A percentile compares a stretch with the other conserved stretches of the same genome.
phyloP scores from a whole-genome alignment of 1,284 basidiomycete species.

The Austroboletus niveus region DNA sequence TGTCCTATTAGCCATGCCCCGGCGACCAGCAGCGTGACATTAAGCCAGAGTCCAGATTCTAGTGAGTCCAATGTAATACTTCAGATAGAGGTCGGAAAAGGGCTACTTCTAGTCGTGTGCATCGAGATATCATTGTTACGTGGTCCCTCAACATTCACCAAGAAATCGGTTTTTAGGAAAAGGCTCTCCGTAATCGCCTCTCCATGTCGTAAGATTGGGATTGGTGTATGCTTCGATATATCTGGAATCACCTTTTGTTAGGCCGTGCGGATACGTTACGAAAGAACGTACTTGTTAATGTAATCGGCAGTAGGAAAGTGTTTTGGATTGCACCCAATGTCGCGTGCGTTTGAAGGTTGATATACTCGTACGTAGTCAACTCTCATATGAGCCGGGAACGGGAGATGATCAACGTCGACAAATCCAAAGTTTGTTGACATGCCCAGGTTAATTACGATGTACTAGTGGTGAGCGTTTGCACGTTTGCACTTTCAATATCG shows the following conservation, averaged over 20 bases:
- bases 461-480: constrained; percentile 18
- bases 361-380: constrained; percentile 76
- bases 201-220: constrained; percentile 42
- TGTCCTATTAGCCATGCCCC: no score
- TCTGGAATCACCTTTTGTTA: constrained; percentile 15
- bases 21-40: no score
- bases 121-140: not conserved
- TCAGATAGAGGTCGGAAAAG: no score
- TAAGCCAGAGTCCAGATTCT: no score
- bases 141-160: constrained; percentile 25
- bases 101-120: not conserved
- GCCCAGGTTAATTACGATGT: constrained; percentile 55
- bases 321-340: constrained; percentile 71
- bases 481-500: not conserved
- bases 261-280: not conserved
- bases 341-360: constrained; percentile 52
- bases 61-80: no score
- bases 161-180: constrained; percentile 34
- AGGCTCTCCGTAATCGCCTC: constrained; percentile 31
- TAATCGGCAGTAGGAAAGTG: constrained; percentile 64
- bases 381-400: constrained; percentile 60
- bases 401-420: constrained; percentile 55
- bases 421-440: constrained; percentile 54
- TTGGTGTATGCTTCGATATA: constrained; percentile 42
- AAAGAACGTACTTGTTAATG: constrained; percentile 47